phyloP scores from a whole-genome alignment of 2,329 filamentous ascomycete species.

The Penicillium sumatraense region DNA sequence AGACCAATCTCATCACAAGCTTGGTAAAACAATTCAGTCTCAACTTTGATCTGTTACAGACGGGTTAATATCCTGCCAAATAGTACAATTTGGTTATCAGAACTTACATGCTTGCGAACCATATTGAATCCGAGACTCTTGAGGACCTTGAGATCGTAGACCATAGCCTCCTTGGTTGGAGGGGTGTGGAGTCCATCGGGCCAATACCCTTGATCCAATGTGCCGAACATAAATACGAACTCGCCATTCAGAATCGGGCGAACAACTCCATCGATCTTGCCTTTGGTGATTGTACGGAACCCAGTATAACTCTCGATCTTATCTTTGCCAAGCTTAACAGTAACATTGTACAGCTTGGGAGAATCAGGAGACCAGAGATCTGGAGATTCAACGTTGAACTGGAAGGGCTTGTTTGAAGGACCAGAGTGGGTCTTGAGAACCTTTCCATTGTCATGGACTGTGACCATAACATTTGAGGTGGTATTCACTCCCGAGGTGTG shows the following conservation, averaged over 20 bases:
- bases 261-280: slow-evolving; percentile 60
- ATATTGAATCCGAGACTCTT: slow-evolving; percentile 72
- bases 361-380: slow-evolving; percentile 68
- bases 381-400: slow-evolving; percentile 59
- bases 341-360: slow-evolving; percentile 68
- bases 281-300: slow-evolving; percentile 67
- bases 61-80: not conserved
- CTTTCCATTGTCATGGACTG: slow-evolving; percentile 42
- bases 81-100: not conserved
- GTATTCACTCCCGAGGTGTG: slow-evolving; percentile 48
- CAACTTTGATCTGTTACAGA: slow-evolving; percentile 63
- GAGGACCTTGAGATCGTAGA: slow-evolving; percentile 66
- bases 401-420: slow-evolving; percentile 56
- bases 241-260: slow-evolving; percentile 71
- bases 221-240: slow-evolving; percentile 70
- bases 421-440: slow-evolving; percentile 52
- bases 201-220: slow-evolving; percentile 74
- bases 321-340: slow-evolving; percentile 59
- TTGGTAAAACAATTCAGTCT: slow-evolving; percentile 69
- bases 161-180: slow-evolving; percentile 69
- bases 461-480: slow-evolving; percentile 43
- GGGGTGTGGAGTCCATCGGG: slow-evolving; percentile 70
- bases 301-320: slow-evolving; percentile 68
- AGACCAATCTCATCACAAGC: slow-evolving; percentile 70
- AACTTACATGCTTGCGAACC: slow-evolving; percentile 69